These are phyloP conservation scores for Platanthera zijinensis DNA, from an alignment of 106 monocot species.

Conservation along the genomic window DNA sequence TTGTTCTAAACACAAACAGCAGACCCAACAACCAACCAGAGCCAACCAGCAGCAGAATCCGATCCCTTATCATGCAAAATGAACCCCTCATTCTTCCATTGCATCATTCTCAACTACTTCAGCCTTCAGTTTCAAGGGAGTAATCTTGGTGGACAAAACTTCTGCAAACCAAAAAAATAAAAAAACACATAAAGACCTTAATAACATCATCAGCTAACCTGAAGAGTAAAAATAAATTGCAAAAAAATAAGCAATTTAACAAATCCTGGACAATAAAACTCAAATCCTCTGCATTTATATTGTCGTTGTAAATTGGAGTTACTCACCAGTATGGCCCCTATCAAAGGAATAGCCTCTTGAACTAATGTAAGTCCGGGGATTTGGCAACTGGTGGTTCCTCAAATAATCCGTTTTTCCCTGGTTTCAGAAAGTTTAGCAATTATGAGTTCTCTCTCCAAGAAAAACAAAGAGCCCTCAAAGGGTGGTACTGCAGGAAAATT, in stretches of 20 bases:
- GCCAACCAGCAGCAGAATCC: too few species aligned
- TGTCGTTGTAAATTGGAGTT: background rate
- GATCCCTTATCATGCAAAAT: background rate
- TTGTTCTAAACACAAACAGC: too few species aligned
- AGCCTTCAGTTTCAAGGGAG: slow-evolving; percentile 21
- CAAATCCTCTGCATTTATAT: background rate
- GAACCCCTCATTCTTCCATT: slow-evolving; percentile 38
- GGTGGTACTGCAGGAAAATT: background rate
- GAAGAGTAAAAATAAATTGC: background rate
- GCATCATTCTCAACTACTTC: slow-evolving; percentile 22
- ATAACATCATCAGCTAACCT: background rate
- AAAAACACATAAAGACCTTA: background rate
- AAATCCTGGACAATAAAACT: background rate
- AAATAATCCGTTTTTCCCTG: slow-evolving; percentile 57
- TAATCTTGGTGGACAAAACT: slow-evolving; percentile 49
- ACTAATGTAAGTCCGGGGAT: slow-evolving; percentile 62
- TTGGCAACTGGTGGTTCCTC: slow-evolving; percentile 56
- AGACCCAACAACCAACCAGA: too few species aligned
- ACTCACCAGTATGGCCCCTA: slow-evolving; percentile 60
- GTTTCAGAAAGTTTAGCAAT: background rate
- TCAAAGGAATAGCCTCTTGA: slow-evolving; percentile 56
- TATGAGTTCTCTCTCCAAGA: slow-evolving; percentile 14
- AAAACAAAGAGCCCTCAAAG: background rate
- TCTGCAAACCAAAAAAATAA: slow-evolving; percentile 16
- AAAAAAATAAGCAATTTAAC: background rate